A percentile compares a stretch with the other conserved stretches of the same genome.
Evolutionary conservation across 73 alveolate species (phyloP).

Genomic region (Strombidium stylifer): DNA sequence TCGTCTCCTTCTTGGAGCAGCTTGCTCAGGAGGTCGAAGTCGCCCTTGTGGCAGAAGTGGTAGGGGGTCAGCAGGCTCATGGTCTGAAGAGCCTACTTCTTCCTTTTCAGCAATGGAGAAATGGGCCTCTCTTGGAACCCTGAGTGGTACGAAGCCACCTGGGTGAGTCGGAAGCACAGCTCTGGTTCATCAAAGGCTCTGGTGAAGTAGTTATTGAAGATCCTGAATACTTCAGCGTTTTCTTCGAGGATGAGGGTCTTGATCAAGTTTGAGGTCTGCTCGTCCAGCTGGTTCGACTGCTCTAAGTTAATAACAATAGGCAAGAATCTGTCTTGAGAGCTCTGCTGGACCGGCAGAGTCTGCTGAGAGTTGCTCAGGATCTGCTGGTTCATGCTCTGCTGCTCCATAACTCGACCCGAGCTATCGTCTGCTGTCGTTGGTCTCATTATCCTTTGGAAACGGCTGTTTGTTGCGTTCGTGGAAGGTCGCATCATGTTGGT

Average conservation of each 20-base stretch:
- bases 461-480: no score
- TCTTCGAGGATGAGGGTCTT: conserved; percentile 49
- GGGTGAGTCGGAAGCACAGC: conserved; percentile 35
- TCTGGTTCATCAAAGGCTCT: conserved; percentile 21
- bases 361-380: no score
- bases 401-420: no score
- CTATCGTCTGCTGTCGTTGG: no score
- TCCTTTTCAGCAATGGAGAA: conserved; percentile 58
- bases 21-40: conserved; percentile 42
- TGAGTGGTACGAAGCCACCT: conserved; percentile 34
- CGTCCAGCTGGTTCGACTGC: conserved; percentile 32
- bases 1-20: conserved; percentile 49
- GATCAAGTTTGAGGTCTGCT: conserved; percentile 15
- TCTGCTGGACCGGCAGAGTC: no score
- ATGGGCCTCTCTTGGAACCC: conserved; percentile 56
- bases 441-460: no score
- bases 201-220: conserved; percentile 27
- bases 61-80: conserved; percentile 36
- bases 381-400: no score
- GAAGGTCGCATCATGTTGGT: no score
- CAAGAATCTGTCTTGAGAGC: conserved; percentile 30
- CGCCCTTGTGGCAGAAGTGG: conserved; percentile 34
- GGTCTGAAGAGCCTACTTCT: conserved; percentile 22
- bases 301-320: conserved; percentile 41
- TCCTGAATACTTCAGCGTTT: conserved; percentile 45